phyloP scores from a whole-genome alignment of 768 basidiomycete species.

The Filobasidium wieringae region DNA sequence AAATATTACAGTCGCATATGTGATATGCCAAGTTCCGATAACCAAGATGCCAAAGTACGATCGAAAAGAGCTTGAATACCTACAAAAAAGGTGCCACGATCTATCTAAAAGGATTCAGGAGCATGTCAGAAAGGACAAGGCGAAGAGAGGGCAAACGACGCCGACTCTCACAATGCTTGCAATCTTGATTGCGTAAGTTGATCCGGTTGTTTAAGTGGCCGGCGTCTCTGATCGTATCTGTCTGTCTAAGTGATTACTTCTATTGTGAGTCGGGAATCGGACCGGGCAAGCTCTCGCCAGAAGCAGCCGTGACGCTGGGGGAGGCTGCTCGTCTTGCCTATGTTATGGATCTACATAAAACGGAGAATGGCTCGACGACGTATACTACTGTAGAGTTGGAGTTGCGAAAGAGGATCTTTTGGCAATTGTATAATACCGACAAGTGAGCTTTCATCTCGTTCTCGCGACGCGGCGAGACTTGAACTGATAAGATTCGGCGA shows the following conservation, averaged over 20 bases:
- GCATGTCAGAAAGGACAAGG: not conserved
- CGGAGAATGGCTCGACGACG: not conserved
- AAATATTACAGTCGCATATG: constrained; percentile 2
- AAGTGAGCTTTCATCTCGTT: constrained; percentile 17
- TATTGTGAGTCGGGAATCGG: too few species aligned
- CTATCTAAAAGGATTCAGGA: not conserved
- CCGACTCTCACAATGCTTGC: not conserved
- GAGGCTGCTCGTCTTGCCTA: not conserved
- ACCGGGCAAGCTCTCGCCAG: not conserved
- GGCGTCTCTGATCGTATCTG: not conserved
- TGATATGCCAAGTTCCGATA: constrained; percentile 6
- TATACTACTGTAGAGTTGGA: not conserved
- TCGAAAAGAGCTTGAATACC: not conserved
- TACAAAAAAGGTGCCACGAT: constrained; percentile 3
- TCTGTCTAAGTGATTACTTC: not conserved
- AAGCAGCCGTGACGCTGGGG: not conserved
- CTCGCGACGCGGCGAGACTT: not conserved
- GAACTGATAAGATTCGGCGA: not conserved
- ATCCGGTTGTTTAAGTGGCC: not conserved
- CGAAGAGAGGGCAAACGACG: not conserved
- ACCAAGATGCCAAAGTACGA: constrained; percentile 1
- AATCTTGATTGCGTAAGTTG: not conserved
- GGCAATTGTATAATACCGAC: constrained; percentile 26
- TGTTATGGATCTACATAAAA: not conserved
- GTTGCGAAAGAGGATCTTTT: constrained; percentile 21